These are phyloP conservation scores for Immersiella caudata DNA, from an alignment of 495 filamentous ascomycete species.

Conservation along the genomic window DNA sequence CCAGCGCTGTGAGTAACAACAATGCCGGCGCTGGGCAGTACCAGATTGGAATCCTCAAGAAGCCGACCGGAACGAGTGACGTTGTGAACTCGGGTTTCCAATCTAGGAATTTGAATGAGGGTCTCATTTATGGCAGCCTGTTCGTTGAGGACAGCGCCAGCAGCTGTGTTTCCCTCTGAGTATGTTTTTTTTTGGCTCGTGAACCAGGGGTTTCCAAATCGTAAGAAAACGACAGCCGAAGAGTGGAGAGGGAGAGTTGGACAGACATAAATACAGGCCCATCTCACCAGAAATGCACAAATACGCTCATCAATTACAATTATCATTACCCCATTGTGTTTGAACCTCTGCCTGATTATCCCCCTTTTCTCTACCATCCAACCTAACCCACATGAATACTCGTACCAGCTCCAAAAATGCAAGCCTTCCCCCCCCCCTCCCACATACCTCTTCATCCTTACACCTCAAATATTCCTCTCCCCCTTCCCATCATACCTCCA, in stretches of 20 bases:
- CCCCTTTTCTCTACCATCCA: no score
- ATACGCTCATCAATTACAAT: no score
- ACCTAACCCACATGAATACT: no score
- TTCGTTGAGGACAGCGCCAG: constrained; percentile 56
- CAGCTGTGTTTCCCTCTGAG: constrained; percentile 49
- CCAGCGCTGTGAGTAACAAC: constrained; percentile 50
- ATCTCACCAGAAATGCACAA: no score
- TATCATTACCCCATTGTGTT: no score
- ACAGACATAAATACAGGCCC: no score
- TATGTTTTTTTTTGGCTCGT: not conserved
- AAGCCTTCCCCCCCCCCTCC: no score
- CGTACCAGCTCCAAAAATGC: no score
- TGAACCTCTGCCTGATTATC: no score
- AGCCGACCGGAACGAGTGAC: constrained; percentile 56
- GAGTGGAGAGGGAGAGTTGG: no score
- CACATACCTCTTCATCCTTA: not conserved
- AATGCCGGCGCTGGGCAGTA: constrained; percentile 59
- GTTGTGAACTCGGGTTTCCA: constrained; percentile 59
- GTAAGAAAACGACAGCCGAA: no score
- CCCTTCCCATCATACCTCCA: constrained; percentile 6
- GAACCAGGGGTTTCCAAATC: not conserved
- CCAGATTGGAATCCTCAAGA: constrained; percentile 61
- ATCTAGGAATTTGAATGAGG: constrained; percentile 52
- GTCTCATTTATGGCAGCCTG: constrained; percentile 58
- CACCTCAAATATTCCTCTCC: not conserved